Evolutionary conservation across 495 filamentous ascomycete genomes (phyloP), one percentile per base, ranked within the genome.

Genomic region (Aeminium ludgeri): DNA sequence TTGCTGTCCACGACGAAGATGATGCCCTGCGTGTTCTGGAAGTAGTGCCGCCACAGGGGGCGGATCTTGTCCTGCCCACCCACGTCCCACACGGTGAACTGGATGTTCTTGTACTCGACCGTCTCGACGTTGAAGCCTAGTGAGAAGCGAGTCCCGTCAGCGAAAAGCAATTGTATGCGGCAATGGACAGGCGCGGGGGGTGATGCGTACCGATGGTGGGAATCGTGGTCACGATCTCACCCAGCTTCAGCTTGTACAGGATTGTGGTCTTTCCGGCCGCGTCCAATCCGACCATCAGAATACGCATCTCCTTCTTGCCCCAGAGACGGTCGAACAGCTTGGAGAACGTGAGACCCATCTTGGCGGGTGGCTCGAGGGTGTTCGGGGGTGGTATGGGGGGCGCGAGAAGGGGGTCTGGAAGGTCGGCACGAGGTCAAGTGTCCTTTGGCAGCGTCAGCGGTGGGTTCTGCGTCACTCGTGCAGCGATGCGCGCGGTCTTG

Each of bases 1-100:
- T 99, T 99, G 77, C 84, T 92, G 66, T 99, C 89, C 55, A 99
- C 91, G 48, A 99, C 89, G 73, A 99, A 99, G 69, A 99, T 99
- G 70, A 99, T 96, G 65, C 89, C 89, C 68, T 99, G 89, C 50
- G 89, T 99, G 69, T 99, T 99, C 72, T 99, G 89, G 82, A 94
- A 99, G 66, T 99, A 99, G 71, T 99, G 89, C 69, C 89, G 80
- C 89, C 89, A 99, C 58, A 99, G 69, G 58, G 89, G 89, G 63
- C 89, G 78, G 64, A 99, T 99, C 82, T 99, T 99, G 73, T 99
- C 89, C 73, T 99, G 89, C 60, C 89, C 89, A 72, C 89, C 89
- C 59, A 99, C 89, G 76, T 99, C 89, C 89, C 89, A 99, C 63
- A 99, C 89, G 61, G 89, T 99, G 71, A 99, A 99, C 62, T 94